Base-by-base conservation (phyloP, 148 eudicot species). In the Mesembryanthemum crystallinum region DNA sequence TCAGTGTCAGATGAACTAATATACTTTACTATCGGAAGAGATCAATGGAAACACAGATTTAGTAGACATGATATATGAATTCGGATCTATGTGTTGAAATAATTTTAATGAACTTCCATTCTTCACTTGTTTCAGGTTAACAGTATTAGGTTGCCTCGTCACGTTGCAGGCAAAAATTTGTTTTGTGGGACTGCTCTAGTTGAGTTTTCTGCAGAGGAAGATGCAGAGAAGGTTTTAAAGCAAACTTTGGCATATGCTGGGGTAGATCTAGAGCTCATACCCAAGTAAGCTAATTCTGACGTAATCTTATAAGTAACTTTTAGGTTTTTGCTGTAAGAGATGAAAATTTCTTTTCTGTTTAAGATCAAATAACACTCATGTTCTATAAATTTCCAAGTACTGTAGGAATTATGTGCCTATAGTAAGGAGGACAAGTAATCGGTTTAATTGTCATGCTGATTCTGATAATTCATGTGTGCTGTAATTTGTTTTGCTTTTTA, bases 141-240 rank as follows among this genome's bases (percentile, higher is more conserved):
- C 77, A 92, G 96, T 85, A 92, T 92, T 84, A 88, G 98, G 86
- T 80, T 92, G 71, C 98, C 98, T 30, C 88, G 86, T 45, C 98
- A 90, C 85, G 92, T 88, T 60, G 82, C 89, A 37, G 87, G 86
- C 82, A 95, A 88, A 74, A 88, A 79, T 76, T 45, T 88, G 45
- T 87, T 95, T 73, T 90, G 89, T 78, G 99, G 97, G 49, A 92
- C 96, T 71, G 99, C 97, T 74, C 77, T 95, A 62, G 60, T 92
- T 71, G 99, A 92, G 85, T 91, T 90, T 64, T 91, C 97, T 28
- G 63, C 86, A 1, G 99, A 92, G 81, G 99, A 95, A 80, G 97
- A 88, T 77, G 91, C 80, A 28, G 85, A 84, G 67, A 89, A 83
- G 28, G 65, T 92, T 73, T 73, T 95, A 92, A 80, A 86, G 82